Evolutionary conservation across 257 asterid genomes (phyloP).

Genomic region (Ehretia macrophylla): DNA sequence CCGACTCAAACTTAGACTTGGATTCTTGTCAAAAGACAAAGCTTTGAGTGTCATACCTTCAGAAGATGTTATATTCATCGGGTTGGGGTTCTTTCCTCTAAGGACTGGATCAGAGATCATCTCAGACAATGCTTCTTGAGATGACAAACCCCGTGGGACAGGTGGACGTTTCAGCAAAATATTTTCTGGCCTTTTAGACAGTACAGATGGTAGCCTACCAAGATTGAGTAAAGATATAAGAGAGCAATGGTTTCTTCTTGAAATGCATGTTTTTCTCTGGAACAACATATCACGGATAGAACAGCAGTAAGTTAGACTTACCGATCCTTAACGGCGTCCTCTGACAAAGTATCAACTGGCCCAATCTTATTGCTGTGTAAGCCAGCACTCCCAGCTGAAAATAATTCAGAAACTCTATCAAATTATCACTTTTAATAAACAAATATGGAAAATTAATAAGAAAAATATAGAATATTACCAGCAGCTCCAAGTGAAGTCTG

Average conservation of each 20-base stretch:
- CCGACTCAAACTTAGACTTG: too few relatives aligned
- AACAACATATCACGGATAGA: too few relatives aligned
- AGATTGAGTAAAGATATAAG: conserved; percentile 11
- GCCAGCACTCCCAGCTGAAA: conserved; percentile 39
- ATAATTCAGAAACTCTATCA: conserved; percentile 9
- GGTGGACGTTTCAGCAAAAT: conserved; percentile 81
- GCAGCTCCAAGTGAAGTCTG: conserved; percentile 49
- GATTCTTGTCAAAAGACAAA: too few relatives aligned
- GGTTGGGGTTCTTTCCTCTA: conserved; percentile 41
- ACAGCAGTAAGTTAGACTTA: conserved; percentile 20
- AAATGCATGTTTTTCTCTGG: too few relatives aligned
- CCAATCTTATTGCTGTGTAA: conserved; percentile 42
- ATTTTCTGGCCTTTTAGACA: conserved; percentile 57
- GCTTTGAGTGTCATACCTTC: conserved; percentile 70
- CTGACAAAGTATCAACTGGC: conserved; percentile 36
- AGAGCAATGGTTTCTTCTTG: not conserved
- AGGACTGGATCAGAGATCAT: conserved; percentile 36
- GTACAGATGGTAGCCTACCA: conserved; percentile 33
- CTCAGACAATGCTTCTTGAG: conserved; percentile 64
- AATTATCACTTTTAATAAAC: conserved; percentile 6
- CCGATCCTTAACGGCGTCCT: conserved; percentile 62
- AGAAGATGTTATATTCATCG: conserved; percentile 27
- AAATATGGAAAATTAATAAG: not conserved
- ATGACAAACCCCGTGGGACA: conserved; percentile 53
- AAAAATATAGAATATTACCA: conserved; percentile 34